Evolutionary conservation across 208 protist species (phyloP), one percentile per base, ranked within the genome.

Genomic region (Naegleria gruberi): DNA sequence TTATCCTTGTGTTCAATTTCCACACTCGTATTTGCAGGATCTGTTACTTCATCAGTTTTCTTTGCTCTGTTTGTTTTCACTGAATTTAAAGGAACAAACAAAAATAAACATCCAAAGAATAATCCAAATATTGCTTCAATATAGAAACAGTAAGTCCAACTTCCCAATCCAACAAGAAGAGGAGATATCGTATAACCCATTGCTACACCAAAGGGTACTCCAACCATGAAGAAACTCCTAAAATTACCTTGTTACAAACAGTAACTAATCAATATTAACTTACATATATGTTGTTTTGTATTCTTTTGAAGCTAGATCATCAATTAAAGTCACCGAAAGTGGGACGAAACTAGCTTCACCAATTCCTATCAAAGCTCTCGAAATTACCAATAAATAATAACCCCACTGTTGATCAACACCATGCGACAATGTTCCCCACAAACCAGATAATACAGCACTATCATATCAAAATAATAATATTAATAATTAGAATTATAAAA

Each of bases 241-340:
- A 65, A 65, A 65, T 65, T 10, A 65, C 0, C 51, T 30, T 65
- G 51, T 30, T 1, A 65, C 4, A 4, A 65, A 65, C 30, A 30
- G 46, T 15, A 55, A 55, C 46, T 19, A 55, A 5, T 65, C 15
- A 10, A 65, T 23, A 65, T 30, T 1, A 30, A 65, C 51, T 1
- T 65, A 65, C 51, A 65, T 65, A 23, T 65, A 65, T 30, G 51
- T 65, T 1, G 90, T 91, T 43, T 73, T 85, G 30, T 73, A 23
- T 8, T 89, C 26, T 42, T 43, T n/a, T 42, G 82, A 30, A 44
- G 90, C 90, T 37, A 47, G 34, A 30, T 91, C 86, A 87, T 91
- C 90, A 46, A 91, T 91, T 8, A 85, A n/a, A 19, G 90, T 91
- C n/a, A 65, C 65, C n/a, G 90, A 12, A 26, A 91, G 19, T 34